Percentiles rank a stretch among this genome's conserved stretches.
These are phyloP conservation scores for Dactylis glomerata DNA, from an alignment of 176 grass and related monocot genomes.

Conservation along the genomic window DNA sequence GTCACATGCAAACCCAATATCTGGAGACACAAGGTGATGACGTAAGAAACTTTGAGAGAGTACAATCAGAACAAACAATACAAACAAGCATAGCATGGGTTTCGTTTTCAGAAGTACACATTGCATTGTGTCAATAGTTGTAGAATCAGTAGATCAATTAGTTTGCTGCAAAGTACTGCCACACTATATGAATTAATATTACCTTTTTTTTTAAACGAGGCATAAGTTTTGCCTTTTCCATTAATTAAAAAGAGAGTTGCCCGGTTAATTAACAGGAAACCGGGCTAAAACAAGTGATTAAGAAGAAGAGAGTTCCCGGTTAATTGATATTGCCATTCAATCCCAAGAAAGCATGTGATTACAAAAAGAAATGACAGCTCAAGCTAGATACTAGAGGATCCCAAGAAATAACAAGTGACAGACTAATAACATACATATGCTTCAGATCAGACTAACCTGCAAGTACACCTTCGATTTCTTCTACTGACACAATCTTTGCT, in stretches of 20 bases:
- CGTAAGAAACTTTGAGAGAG: constrained; percentile 10
- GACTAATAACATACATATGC: not conserved
- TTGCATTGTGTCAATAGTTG: not conserved
- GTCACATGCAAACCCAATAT: constrained; percentile 44
- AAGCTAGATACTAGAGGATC: not conserved
- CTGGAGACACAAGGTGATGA: constrained; percentile 31
- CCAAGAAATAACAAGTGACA: constrained; percentile 4
- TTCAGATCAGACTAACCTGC: constrained; percentile 53
- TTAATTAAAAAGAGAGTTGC: no score
- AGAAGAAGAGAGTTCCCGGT: no score
- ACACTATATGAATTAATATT: not conserved
- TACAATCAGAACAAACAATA: not conserved
- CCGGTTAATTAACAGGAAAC: no score
- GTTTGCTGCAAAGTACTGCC: not conserved
- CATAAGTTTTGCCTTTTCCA: no score
- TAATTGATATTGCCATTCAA: not conserved
- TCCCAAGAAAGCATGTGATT: not conserved
- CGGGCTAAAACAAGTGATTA: no score
- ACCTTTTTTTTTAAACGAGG: no score
- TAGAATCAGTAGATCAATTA: not conserved
- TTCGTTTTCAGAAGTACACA: not conserved
- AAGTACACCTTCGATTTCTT: constrained; percentile 64
- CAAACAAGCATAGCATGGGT: not conserved
- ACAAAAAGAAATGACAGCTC: not conserved
- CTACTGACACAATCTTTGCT: constrained; percentile 42